A percentile compares a stretch with the other conserved stretches of the same genome.
Evolutionary conservation across 768 basidiomycete species (phyloP).

Genomic region (Roridomyces roridus): DNA sequence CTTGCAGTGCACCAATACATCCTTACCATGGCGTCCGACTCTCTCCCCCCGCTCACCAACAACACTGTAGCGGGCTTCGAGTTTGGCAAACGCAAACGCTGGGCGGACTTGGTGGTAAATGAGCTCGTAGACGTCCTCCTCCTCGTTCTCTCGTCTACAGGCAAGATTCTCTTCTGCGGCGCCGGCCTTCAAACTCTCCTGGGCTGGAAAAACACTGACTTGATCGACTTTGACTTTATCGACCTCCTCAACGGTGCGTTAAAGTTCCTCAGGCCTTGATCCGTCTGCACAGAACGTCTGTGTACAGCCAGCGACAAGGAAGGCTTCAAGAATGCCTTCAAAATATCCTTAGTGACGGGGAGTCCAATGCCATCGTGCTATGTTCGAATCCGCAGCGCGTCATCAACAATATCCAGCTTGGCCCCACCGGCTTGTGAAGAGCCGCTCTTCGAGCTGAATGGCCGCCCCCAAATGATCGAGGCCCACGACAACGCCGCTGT

Average conservation of each 20-base stretch:
- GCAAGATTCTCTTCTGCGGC: slow-evolving; percentile 73
- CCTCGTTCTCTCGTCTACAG: slow-evolving; percentile 68
- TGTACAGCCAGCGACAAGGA: slow-evolving; percentile 61
- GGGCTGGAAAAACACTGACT: slow-evolving; percentile 78
- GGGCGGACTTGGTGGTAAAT: slow-evolving; percentile 80
- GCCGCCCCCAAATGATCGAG: slow-evolving; percentile 59
- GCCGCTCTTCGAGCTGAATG: slow-evolving; percentile 75
- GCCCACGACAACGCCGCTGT: slow-evolving; percentile 29
- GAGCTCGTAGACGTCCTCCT: slow-evolving; percentile 79
- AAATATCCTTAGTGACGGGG: slow-evolving; percentile 54
- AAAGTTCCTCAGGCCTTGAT: background rate
- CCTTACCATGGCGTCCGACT: too few relatives aligned
- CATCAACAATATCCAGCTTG: slow-evolving; percentile 29
- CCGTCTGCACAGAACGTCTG: slow-evolving; percentile 15
- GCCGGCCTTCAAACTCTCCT: slow-evolving; percentile 72
- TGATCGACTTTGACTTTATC: slow-evolving; percentile 69
- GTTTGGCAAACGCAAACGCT: slow-evolving; percentile 86
- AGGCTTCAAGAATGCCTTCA: slow-evolving; percentile 61
- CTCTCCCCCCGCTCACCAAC: background rate
- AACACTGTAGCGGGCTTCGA: slow-evolving; percentile 55
- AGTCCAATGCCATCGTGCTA: slow-evolving; percentile 61
- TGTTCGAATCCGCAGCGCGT: slow-evolving; percentile 60
- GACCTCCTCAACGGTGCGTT: slow-evolving; percentile 70
- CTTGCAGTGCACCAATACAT: too few relatives aligned
- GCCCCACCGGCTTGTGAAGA: slow-evolving; percentile 40